Conservation (phyloP, 257 asterid species). For the Galeopsis tetrahit region DNA sequence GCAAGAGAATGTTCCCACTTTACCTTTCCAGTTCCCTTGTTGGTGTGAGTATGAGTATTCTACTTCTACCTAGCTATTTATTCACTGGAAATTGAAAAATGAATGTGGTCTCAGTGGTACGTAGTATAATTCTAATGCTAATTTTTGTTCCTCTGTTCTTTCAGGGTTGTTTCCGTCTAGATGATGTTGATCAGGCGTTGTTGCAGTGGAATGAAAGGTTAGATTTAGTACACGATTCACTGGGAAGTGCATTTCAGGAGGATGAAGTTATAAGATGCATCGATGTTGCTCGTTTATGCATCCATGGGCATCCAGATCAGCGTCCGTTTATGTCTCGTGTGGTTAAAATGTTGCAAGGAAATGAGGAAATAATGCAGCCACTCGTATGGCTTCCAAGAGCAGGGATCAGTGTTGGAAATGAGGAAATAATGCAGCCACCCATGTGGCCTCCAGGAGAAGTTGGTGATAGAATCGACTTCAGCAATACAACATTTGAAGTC, state of each 20-base stretch:
- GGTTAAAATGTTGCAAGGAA: constrained; percentile 28
- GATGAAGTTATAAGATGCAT: constrained; percentile 36
- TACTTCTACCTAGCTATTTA: neutral
- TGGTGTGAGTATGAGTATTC: neutral
- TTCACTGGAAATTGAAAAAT: neutral
- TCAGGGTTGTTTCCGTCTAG: neutral
- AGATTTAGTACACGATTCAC: constrained; percentile 28
- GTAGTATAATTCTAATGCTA: neutral
- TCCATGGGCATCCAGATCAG: constrained; percentile 17
- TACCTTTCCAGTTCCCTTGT: neutral
- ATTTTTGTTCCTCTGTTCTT: neutral
- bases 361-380: neutral
- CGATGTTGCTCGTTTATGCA: constrained; percentile 29
- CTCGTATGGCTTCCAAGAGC: neutral
- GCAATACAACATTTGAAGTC: constrained; percentile 1
- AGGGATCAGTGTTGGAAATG: neutral
- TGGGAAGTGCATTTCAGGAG: neutral
- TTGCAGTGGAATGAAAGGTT: constrained; percentile 27
- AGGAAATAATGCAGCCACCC: no score
- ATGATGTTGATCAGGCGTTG: constrained; percentile 14
- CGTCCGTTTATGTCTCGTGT: constrained; percentile 30
- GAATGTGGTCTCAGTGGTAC: neutral
- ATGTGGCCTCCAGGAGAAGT: no score
- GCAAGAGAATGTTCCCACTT: constrained; percentile 16
- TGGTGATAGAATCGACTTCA: neutral